Evolutionary conservation across 345 rosid species (phyloP), one percentile per base, ranked within the genome.

Genomic region (Euclidium syriacum): DNA sequence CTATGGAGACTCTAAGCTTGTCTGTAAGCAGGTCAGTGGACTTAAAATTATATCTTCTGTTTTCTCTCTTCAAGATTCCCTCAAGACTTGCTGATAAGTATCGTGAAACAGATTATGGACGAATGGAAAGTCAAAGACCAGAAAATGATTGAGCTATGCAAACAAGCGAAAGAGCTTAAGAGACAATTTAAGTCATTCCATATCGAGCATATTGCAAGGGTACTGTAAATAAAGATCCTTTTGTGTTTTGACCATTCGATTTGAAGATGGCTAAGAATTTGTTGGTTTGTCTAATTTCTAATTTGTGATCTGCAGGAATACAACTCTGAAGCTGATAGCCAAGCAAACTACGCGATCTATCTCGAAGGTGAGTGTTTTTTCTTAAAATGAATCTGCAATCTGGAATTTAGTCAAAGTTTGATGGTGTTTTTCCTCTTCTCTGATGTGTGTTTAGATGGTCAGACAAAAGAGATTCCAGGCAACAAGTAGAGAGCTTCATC

Each of bases 21-120:
- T 90, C 65, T 80, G 87, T 52, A 82, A 75, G 90, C 97, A 90
- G 97, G 97, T 87, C n/a, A n/a, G n/a, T n/a, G n/a, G n/a, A n/a
- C n/a, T n/a, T n/a, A n/a, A n/a, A n/a, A n/a, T 43, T 46, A 36
- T 16, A 15, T 52, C 59, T 14, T 35, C 3, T 17, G 5, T 26
- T n/a, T n/a, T n/a, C n/a, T n/a, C n/a, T n/a, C n/a, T n/a, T n/a
- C n/a, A n/a, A n/a, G n/a, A n/a, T n/a, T n/a, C n/a, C n/a, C n/a
- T n/a, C n/a, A n/a, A n/a, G n/a, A n/a, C n/a, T n/a, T n/a, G n/a
- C n/a, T n/a, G n/a, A n/a, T n/a, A n/a, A n/a, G n/a, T n/a, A n/a
- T n/a, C n/a, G n/a, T n/a, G n/a, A n/a, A n/a, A n/a, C n/a, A 87
- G 97, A 70, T 87, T 72, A 82, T 79, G 68, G 97, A 84, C 47